phyloP scores from a whole-genome alignment of 306 rosid genomes.

The Inga oerstediana region DNA sequence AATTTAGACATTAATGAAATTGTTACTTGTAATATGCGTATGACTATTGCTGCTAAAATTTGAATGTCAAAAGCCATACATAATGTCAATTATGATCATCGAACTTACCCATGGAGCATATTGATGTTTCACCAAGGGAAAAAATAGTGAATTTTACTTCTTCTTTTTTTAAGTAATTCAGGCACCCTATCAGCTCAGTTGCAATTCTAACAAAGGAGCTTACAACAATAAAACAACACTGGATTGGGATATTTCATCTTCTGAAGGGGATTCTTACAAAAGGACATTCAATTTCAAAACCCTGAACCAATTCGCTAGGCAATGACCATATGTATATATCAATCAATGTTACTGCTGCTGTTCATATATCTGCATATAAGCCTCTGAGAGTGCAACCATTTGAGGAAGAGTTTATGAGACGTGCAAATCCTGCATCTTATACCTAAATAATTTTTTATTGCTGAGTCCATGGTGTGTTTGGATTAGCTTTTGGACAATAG shows the following conservation, averaged over 20 bases:
- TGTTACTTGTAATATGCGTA: no score
- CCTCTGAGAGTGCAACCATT: conserved; percentile 93
- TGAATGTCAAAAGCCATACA: no score
- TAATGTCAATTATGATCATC: no score
- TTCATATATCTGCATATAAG: conserved; percentile 96
- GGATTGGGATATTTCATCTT: not conserved
- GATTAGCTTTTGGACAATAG: no score
- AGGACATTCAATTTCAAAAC: no score
- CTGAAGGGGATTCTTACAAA: not conserved
- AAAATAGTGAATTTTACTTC: not conserved
- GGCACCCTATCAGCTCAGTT: conserved; percentile 5
- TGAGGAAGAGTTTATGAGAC: conserved; percentile 87
- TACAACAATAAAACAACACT: not conserved
- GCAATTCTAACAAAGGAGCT: not conserved
- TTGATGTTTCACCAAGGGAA: not conserved
- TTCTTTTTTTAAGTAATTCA: not conserved
- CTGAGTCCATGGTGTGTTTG: not conserved
- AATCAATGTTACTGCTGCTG: conserved; percentile 60
- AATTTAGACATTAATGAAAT: no score
- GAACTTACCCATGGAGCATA: not conserved
- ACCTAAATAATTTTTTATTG: conserved; percentile 49
- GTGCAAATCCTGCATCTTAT: conserved; percentile 97
- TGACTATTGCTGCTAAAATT: no score
- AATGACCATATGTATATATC: not conserved
- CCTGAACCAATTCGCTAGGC: no score